Conservation (phyloP, 2,329 filamentous ascomycete genomes). For the Huntiella omanensis region DNA sequence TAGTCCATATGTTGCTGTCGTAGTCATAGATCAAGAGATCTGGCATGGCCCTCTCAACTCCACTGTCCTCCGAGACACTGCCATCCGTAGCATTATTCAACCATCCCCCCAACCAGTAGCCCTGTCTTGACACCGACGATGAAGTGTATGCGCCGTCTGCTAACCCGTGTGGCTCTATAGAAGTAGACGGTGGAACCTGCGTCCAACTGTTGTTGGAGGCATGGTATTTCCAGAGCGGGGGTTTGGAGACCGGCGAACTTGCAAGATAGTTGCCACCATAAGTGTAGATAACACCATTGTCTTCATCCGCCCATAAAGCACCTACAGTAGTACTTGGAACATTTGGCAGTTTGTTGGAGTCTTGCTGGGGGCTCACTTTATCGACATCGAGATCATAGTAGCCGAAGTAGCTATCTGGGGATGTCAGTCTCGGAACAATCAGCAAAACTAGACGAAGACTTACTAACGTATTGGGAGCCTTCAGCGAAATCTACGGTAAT, state of each 20-base stretch:
- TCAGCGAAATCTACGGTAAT: slow-evolving; percentile 13
- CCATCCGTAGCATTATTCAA: slow-evolving; percentile 33
- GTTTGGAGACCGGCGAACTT: slow-evolving; percentile 26
- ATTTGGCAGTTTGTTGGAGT: slow-evolving; percentile 29
- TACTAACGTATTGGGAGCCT: slow-evolving; percentile 18
- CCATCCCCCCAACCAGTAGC: slow-evolving; percentile 46
- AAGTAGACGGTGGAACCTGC: slow-evolving; percentile 21
- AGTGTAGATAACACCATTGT: slow-evolving; percentile 44
- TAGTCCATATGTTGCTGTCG: slow-evolving; percentile 30
- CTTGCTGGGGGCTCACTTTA: slow-evolving; percentile 31
- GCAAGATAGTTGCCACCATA: slow-evolving; percentile 37
- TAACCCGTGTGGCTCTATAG: slow-evolving; percentile 22
- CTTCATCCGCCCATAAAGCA: slow-evolving; percentile 13
- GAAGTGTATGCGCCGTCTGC: slow-evolving; percentile 39
- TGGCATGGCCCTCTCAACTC: slow-evolving; percentile 26
- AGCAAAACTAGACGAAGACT: slow-evolving; percentile 14
- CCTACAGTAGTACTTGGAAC: no score
- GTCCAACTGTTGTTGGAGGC: slow-evolving; percentile 34
- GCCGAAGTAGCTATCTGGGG: slow-evolving; percentile 21
- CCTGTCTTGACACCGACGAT: slow-evolving; percentile 33
- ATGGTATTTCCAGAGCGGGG: slow-evolving; percentile 36
- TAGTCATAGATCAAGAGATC: slow-evolving; percentile 39
- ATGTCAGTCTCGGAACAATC: not conserved
- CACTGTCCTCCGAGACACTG: slow-evolving; percentile 23
- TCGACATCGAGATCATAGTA: slow-evolving; percentile 36